Evolutionary conservation across 192 early-diverging fungal species (phyloP).

Genomic region (Podila minutissima): DNA sequence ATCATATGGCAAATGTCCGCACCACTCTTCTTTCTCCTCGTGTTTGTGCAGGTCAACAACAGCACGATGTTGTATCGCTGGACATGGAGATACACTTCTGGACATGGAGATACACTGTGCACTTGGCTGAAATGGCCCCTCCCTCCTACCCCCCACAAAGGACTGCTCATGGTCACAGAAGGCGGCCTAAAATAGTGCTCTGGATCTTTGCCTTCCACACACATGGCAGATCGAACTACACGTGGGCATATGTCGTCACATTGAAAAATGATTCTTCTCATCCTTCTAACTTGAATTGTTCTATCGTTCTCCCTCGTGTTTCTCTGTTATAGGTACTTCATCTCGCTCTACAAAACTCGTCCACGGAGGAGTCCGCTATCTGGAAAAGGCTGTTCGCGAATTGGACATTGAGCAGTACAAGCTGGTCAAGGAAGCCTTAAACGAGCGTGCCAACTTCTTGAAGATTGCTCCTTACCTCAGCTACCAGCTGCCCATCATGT

Average conservation of each 20-base stretch:
- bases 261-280: neutral
- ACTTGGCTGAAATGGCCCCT: too few relatives aligned
- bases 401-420: constrained; percentile 97
- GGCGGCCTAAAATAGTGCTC: too few relatives aligned
- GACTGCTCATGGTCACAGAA: neutral
- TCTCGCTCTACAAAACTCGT: constrained; percentile 95
- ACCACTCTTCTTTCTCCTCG: too few relatives aligned
- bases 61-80: too few relatives aligned
- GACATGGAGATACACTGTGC: too few relatives aligned
- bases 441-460: constrained; percentile 93
- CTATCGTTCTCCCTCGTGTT: neutral
- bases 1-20: too few relatives aligned
- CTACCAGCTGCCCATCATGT: constrained; percentile 93
- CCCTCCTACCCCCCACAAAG: neutral
- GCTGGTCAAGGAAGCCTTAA: constrained; percentile 94
- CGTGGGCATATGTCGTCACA: constrained; percentile 4
- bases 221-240: constrained; percentile 7
- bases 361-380: constrained; percentile 96
- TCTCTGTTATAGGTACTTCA: constrained; percentile 74
- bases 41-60: too few relatives aligned
- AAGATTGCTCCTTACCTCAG: constrained; percentile 96
- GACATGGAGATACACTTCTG: too few relatives aligned
- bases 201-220: neutral
- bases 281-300: neutral
- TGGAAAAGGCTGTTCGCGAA: constrained; percentile 95